Percentiles rank a stretch among this genome's conserved stretches.
These are phyloP conservation scores for Pleurotus eryngii DNA, from an alignment of 768 basidiomycete species.

Conservation along the genomic window DNA sequence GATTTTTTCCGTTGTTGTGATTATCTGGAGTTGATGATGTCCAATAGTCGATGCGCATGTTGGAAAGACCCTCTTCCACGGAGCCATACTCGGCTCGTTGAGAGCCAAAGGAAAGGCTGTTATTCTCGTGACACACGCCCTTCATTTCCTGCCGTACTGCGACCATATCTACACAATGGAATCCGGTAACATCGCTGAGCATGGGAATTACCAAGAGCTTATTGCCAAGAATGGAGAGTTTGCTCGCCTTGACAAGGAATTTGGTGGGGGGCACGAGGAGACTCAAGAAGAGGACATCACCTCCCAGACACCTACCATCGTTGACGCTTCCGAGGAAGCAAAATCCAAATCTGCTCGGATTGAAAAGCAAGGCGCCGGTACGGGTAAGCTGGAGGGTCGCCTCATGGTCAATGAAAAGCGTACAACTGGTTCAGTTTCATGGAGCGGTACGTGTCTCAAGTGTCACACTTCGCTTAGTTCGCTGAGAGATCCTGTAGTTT, in stretches of 20 bases:
- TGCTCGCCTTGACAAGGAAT: slow-evolving; percentile 55
- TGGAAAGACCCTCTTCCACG: slow-evolving; percentile 62
- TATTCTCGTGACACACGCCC: slow-evolving; percentile 86
- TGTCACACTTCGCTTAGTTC: no score
- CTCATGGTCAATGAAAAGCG: slow-evolving; percentile 65
- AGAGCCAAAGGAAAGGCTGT: slow-evolving; percentile 60
- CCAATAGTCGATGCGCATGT: slow-evolving; percentile 71
- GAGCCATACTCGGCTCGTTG: slow-evolving; percentile 50
- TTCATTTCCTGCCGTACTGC: slow-evolving; percentile 84
- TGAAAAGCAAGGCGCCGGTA: slow-evolving; percentile 40
- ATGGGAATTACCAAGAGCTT: slow-evolving; percentile 59
- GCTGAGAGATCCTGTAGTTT: slow-evolving; percentile 37
- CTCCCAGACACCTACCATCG: slow-evolving; percentile 13
- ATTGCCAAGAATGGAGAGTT: slow-evolving; percentile 49
- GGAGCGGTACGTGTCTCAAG: slow-evolving; percentile 29
- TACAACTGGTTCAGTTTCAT: slow-evolving; percentile 60
- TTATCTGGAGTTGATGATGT: background rate
- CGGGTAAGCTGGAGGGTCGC: slow-evolving; percentile 62
- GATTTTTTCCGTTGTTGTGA: background rate
- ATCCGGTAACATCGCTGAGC: slow-evolving; percentile 77
- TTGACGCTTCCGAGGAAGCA: slow-evolving; percentile 17
- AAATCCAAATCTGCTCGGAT: slow-evolving; percentile 30
- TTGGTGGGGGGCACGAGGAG: slow-evolving; percentile 48
- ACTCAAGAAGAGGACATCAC: slow-evolving; percentile 22
- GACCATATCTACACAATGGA: slow-evolving; percentile 81